Conservation (phyloP, 805 yeast species). For the Maudiozyma barnettii region DNA sequence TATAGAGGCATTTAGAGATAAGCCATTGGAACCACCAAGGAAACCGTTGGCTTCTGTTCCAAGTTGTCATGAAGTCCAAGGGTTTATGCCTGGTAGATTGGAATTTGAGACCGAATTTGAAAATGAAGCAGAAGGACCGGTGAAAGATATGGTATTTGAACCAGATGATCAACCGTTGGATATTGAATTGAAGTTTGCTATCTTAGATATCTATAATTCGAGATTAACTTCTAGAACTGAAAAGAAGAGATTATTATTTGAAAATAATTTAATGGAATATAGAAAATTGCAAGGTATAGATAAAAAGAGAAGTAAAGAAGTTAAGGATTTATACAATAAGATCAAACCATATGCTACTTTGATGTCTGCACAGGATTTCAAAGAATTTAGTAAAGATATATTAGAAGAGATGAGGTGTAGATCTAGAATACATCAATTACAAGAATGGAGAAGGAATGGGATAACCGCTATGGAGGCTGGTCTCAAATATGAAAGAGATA, state of each 20-base stretch:
- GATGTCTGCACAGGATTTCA: conserved; percentile 74
- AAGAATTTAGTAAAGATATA: conserved; percentile 61
- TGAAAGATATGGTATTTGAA: conserved; percentile 92
- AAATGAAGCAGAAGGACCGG: conserved; percentile 89
- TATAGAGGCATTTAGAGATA: conserved; percentile 59
- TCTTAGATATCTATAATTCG: conserved; percentile 82
- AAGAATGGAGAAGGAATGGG: conserved; percentile 89
- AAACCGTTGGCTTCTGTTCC: conserved; percentile 92
- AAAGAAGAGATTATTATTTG: conserved; percentile 71
- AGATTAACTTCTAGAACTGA: conserved; percentile 88
- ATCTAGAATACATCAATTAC: conserved; percentile 76
- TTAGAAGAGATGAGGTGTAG: conserved; percentile 71
- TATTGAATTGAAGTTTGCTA: conserved; percentile 78
- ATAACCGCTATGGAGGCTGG: conserved; percentile 79
- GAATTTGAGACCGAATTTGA: conserved; percentile 96
- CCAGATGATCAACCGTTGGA: conserved; percentile 85
- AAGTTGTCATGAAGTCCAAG: conserved; percentile 92
- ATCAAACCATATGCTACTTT: conserved; percentile 75
- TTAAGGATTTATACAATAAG: conserved; percentile 67
- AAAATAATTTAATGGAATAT: conserved; percentile 74
- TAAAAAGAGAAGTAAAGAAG: conserved; percentile 81
- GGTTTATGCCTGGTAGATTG: conserved; percentile 96
- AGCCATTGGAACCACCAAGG: conserved; percentile 75
- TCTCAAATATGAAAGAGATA: conserved; percentile 78
- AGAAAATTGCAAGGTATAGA: conserved; percentile 72